These are phyloP conservation scores for Dovyalis caffra DNA, from an alignment of 345 rosid species.

Conservation along the genomic window DNA sequence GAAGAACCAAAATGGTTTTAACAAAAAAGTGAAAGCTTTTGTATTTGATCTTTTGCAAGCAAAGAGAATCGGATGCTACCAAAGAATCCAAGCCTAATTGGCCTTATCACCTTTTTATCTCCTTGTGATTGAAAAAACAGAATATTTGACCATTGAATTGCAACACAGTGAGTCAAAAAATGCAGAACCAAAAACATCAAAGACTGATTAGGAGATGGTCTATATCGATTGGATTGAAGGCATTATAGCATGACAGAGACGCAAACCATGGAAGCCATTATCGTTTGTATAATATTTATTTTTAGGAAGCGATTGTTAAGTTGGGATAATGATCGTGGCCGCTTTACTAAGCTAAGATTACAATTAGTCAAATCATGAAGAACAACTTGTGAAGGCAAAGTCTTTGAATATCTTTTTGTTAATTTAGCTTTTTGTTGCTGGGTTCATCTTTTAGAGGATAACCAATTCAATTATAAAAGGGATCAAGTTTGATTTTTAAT, in stretches of 20 bases:
- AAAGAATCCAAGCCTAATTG: conserved; percentile 6
- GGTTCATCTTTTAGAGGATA: not conserved
- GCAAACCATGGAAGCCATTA: not conserved
- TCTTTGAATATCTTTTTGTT: not conserved
- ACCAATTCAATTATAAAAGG: not conserved
- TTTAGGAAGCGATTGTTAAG: conserved; percentile 10
- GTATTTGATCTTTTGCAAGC: not conserved
- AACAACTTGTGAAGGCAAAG: not conserved
- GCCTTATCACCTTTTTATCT: not conserved
- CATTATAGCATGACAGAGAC: conserved; percentile 19
- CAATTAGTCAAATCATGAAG: conserved; percentile 21
- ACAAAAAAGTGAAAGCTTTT: conserved; percentile 3
- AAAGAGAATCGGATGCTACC: conserved; percentile 35
- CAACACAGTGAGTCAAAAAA: conserved; percentile 7
- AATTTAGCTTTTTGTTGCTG: not conserved
- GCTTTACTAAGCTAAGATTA: not conserved
- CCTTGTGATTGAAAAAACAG: not conserved
- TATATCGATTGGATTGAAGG: conserved; percentile 24
- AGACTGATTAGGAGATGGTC: too few relatives aligned
- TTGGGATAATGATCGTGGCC: conserved; percentile 12
- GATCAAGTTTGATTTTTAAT: not conserved
- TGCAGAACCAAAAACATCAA: conserved; percentile 8
- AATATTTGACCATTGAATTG: not conserved
- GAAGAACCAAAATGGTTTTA: conserved; percentile 7
- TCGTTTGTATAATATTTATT: not conserved